A percentile compares a stretch with the other conserved stretches of the same genome.
phyloP scores from a whole-genome alignment of 2,329 filamentous ascomycete species.

The Cladosporium sp. region DNA sequence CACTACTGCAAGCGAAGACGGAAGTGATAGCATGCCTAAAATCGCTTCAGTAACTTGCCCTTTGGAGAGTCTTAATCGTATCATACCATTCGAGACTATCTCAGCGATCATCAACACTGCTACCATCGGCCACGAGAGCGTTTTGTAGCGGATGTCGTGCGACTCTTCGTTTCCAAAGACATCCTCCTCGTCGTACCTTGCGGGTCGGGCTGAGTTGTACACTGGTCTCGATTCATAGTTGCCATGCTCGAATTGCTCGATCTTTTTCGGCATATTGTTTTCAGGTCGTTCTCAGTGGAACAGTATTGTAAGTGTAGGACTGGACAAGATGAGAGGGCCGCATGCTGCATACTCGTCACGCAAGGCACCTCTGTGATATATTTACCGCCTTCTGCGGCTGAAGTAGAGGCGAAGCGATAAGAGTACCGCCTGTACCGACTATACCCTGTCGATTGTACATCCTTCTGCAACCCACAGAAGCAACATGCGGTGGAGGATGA shows the following conservation, averaged over 20 bases:
- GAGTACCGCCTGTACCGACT: neutral
- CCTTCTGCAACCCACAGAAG: neutral
- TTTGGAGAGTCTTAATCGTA: neutral
- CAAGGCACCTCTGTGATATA: neutral
- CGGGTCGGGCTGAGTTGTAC: conserved; percentile 16
- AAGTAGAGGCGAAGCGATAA: neutral
- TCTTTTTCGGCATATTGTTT: neutral
- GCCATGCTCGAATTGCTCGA: conserved; percentile 25
- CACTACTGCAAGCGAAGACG: conserved; percentile 53
- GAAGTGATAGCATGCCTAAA: conserved; percentile 51
- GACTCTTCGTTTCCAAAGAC: conserved; percentile 45
- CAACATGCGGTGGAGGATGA: neutral
- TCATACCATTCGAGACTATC: conserved; percentile 48
- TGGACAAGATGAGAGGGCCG: neutral
- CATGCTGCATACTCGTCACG: neutral
- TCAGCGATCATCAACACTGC: conserved; percentile 58
- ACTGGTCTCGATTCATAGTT: conserved; percentile 16
- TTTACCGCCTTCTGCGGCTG: neutral
- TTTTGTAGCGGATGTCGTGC: conserved; percentile 55
- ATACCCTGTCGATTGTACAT: neutral
- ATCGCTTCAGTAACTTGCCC: neutral
- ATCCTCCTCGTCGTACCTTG: conserved; percentile 34
- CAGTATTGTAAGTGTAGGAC: neutral
- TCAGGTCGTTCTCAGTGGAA: neutral
- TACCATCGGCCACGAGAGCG: conserved; percentile 54